Evolutionary conservation across 306 rosid species (phyloP), one percentile per base, ranked within the genome.

Genomic region (Malus sieversii): DNA sequence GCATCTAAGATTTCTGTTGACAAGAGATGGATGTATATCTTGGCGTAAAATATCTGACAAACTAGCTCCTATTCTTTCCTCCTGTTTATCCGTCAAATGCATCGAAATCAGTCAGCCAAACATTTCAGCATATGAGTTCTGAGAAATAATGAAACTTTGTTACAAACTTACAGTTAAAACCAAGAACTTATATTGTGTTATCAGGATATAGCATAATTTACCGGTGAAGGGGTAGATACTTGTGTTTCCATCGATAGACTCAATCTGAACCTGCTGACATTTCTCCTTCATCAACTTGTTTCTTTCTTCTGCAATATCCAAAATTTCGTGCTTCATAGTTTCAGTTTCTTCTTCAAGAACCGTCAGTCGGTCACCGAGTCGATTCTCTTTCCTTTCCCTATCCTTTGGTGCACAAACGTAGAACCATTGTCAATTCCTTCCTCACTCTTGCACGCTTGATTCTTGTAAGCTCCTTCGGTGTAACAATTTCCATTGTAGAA

Each of bases 331-430:
- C 80, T 84, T 88, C 81, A 78, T 75, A 23, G 61, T 58, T 70
- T 84, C 70, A 48, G 80, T 86, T 46, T 84, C 90, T 72, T 84
- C 86, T 88, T 88, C 92, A 30, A 86, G 88, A 46, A 78, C 68
- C 65, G 67, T 75, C 71, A 88, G 15, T 57, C 80, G 71, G 73
- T 80, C 29, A 27, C 29, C 29, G 29, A 27, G 29, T 27, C 4
- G 22, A 18, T 20, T 55, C 71, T 58, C 57, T 77, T 51, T 73
- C 70, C 6, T 46, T 45, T 63, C 42, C 42, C 45, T 35, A 53
- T 53, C 30, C 46, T 59, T 59, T 55, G 48, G 20, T 40, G 12
- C 29, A 42, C 14, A 20, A n/a, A 8, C 16, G 8, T 72, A 72
- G 15, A 65, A 30, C 29, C 51, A 27, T 35, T 10, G 32, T 25